Evolutionary conservation across 139 green algal genomes (phyloP), one percentile per base, ranked within the genome.

Genomic region (Dunaliella primolecta): DNA sequence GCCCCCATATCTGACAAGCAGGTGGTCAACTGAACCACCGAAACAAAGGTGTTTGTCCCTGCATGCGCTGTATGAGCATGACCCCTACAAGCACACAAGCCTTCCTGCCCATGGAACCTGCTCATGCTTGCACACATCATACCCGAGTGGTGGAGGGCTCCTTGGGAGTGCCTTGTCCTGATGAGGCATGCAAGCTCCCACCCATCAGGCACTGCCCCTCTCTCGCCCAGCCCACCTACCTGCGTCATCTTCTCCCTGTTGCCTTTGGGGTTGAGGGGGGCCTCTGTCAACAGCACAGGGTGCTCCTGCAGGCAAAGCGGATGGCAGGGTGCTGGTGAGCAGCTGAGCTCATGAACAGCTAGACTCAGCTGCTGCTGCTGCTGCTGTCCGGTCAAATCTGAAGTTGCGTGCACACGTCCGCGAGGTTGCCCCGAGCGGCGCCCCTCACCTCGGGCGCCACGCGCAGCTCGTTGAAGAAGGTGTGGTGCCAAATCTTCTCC

Each of bases 401-500:
- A 72, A n/a, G 56, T 72, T 23, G 20, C 56, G 20, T 72, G 20
- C 56, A n/a, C 56, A n/a, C 56, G 23, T 72, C 20, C 31, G 27
- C 46, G 76, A 37, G 31, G 20, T 72, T 20, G 56, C n/a, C n/a
- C n/a, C n/a, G n/a, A n/a, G n/a, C n/a, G n/a, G n/a, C n/a, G n/a
- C 80, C 30, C 23, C 81, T 7, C 75, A 92, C 90, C 86, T 99
- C 97, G 3, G 97, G 97, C 1, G 96, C 95, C 36, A 99, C 96
- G n/a, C 97, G 95, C 72, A 99, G 94, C 96, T 99, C 97, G 83
- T 99, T 99, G 94, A 98, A 99, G 83, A 99, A 99, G 38, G 97
- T 99, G 93, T 99, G 97, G 89, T 99, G 96, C 97, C 96, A 99
- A 89, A 99, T 99, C 95, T 99, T 99, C 94, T 99, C 97, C 97